Evolutionary conservation across 1,284 basidiomycete species (phyloP).

Genomic region (Macrocystidia cucumis): DNA sequence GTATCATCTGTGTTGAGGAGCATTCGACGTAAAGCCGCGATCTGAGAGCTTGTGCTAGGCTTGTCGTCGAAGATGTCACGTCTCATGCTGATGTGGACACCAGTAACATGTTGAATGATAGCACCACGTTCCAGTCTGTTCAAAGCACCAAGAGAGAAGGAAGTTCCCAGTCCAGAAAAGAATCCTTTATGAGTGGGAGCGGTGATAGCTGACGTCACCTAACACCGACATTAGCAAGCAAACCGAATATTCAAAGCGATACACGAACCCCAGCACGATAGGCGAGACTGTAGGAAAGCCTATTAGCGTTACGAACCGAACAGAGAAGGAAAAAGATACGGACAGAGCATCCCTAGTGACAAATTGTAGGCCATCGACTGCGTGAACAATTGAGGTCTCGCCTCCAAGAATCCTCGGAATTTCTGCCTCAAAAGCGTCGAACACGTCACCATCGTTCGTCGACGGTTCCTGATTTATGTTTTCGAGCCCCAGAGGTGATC

Average conservation of each 20-base stretch:
- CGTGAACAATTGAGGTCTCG: conserved; percentile 48
- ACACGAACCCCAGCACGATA: conserved; percentile 47
- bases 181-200: conserved; percentile 50
- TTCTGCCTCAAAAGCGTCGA: conserved; percentile 37
- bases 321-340: conserved; percentile 19
- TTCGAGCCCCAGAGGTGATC: conserved; percentile 51
- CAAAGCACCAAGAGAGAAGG: conserved; percentile 55
- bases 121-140: conserved; percentile 64
- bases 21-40: conserved; percentile 54
- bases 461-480: conserved; percentile 54
- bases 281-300: conserved; percentile 33
- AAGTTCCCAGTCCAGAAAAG: conserved; percentile 58
- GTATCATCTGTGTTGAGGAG: too few species aligned
- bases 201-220: conserved; percentile 50
- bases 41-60: conserved; percentile 55
- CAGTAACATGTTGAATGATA: conserved; percentile 48
- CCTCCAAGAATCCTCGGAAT: conserved; percentile 45
- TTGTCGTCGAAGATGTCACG: conserved; percentile 30
- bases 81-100: conserved; percentile 28
- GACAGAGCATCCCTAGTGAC: conserved; percentile 68
- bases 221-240: conserved; percentile 5
- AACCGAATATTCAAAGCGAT: background rate
- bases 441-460: conserved; percentile 58
- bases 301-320: background rate
- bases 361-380: conserved; percentile 71